phyloP scores from a whole-genome alignment of 129 eudicot genomes.

The Tagetes erecta region DNA sequence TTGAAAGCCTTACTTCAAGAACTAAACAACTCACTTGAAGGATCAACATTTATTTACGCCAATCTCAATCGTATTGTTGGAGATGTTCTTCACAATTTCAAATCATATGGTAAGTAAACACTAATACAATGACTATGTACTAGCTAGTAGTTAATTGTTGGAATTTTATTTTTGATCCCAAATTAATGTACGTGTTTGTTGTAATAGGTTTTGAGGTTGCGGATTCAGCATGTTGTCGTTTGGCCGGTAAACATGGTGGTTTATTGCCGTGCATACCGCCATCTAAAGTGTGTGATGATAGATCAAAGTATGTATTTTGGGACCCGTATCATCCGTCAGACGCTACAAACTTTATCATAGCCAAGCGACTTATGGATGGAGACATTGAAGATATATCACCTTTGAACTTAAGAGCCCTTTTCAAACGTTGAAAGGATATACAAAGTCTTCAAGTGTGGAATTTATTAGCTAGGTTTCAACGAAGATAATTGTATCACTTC shows the following conservation, averaged over 20 bases:
- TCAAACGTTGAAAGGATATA: background rate
- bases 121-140: background rate
- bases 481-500: no score
- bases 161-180: no score
- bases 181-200: background rate
- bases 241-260: constrained; percentile 69
- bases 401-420: constrained; percentile 53
- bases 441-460: no score
- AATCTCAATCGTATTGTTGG: constrained; percentile 54
- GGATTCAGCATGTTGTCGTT: constrained; percentile 69
- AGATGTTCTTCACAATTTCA: constrained; percentile 54
- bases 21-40: constrained; percentile 50
- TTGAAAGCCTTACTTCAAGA: constrained; percentile 55
- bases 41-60: constrained; percentile 69
- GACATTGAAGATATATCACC: constrained; percentile 58
- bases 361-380: constrained; percentile 70
- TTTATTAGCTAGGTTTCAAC: no score
- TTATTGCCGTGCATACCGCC: constrained; percentile 75
- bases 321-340: constrained; percentile 92
- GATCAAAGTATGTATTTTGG: constrained; percentile 90
- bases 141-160: no score
- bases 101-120: constrained; percentile 55
- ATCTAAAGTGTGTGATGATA: constrained; percentile 63
- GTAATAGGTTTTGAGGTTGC: constrained; percentile 59
- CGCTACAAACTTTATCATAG: constrained; percentile 58